A percentile compares a stretch with the other conserved stretches of the same genome.
Evolutionary conservation across 768 basidiomycete genomes (phyloP).

Genomic region (Cyclocybe cylindracea): DNA sequence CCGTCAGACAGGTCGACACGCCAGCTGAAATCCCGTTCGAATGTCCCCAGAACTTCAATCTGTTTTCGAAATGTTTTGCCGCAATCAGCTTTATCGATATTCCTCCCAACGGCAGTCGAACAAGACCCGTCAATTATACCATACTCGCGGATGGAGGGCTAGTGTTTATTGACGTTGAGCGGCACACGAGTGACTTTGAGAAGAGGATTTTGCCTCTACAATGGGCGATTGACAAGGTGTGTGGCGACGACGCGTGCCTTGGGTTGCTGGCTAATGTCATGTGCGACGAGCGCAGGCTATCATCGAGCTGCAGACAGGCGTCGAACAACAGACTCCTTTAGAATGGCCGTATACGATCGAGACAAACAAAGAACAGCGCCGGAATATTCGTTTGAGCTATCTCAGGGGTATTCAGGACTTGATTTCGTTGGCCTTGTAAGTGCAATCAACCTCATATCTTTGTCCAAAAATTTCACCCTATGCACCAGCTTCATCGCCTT

Average conservation of each 20-base stretch:
- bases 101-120: conserved; percentile 35
- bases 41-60: conserved; percentile 77
- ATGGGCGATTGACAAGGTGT: conserved; percentile 72
- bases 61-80: conserved; percentile 69
- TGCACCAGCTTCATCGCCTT: conserved; percentile 62
- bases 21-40: conserved; percentile 49
- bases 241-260: conserved; percentile 11
- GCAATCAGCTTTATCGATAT: conserved; percentile 63
- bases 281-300: conserved; percentile 50
- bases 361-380: conserved; percentile 64
- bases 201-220: conserved; percentile 69
- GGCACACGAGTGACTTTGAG: conserved; percentile 71
- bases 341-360: conserved; percentile 75
- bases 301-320: conserved; percentile 66
- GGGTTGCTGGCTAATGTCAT: neutral
- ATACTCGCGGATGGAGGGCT: conserved; percentile 69
- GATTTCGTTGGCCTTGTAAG: conserved; percentile 68
- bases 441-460: conserved; percentile 1
- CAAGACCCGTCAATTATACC: conserved; percentile 63
- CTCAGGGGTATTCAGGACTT: conserved; percentile 61
- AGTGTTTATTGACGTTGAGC: conserved; percentile 60
- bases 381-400: conserved; percentile 57
- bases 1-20: conserved; percentile 49
- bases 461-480: neutral
- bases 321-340: conserved; percentile 53